Evolutionary conservation across 2,329 filamentous ascomycete genomes (phyloP).

Genomic region (Monosporascus sp.): DNA sequence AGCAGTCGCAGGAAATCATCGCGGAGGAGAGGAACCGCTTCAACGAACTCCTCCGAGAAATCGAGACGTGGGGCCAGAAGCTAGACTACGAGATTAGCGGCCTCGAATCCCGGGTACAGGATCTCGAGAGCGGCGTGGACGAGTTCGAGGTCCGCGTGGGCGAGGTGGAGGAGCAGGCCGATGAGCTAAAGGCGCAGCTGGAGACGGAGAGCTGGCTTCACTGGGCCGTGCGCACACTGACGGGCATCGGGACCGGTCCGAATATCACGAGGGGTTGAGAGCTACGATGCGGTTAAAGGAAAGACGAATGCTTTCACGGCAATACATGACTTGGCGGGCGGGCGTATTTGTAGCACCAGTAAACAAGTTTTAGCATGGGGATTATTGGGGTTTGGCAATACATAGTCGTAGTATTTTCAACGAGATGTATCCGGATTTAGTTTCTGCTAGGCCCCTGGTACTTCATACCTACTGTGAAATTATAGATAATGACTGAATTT

Average conservation of each 20-base stretch:
- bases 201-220: conserved; percentile 60
- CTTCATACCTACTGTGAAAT: too few relatives aligned
- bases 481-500: too few relatives aligned
- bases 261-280: conserved; percentile 41
- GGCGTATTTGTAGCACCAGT: too few relatives aligned
- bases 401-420: background rate
- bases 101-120: conserved; percentile 73
- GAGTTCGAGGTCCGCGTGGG: conserved; percentile 76
- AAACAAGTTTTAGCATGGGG: background rate
- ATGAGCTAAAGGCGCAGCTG: conserved; percentile 57
- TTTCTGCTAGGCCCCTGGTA: background rate
- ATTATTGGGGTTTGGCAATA: background rate
- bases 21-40: conserved; percentile 63
- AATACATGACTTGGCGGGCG: too few relatives aligned
- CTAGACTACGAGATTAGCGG: conserved; percentile 87
- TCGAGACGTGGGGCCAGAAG: conserved; percentile 77
- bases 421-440: background rate
- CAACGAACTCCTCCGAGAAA: conserved; percentile 67
- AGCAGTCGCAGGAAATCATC: conserved; percentile 64
- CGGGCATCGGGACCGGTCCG: conserved; percentile 55
- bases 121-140: conserved; percentile 76
- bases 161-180: conserved; percentile 61
- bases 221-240: conserved; percentile 58
- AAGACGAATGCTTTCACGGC: background rate
- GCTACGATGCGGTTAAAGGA: background rate